These are phyloP conservation scores for Cyberlindnera euphorbiiphila DNA, from an alignment of 805 yeast species.

Conservation along the genomic window DNA sequence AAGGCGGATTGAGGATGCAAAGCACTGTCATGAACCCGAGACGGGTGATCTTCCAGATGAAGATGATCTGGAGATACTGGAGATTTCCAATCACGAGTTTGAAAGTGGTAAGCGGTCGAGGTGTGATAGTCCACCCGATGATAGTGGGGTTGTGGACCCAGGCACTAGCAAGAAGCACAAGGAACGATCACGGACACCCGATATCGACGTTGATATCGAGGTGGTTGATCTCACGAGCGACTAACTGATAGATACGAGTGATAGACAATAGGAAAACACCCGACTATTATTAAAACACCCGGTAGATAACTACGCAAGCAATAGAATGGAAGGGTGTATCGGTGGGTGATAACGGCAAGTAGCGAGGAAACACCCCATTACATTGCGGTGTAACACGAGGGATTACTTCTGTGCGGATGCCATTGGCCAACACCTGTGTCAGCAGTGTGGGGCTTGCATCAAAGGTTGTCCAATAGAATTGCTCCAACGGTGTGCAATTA, in stretches of 20 bases:
- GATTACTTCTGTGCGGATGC: slow-evolving; percentile 4
- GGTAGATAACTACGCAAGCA: no score
- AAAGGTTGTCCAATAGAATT: slow-evolving; percentile 10
- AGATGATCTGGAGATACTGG: slow-evolving; percentile 38
- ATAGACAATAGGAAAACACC: no score
- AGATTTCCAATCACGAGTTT: slow-evolving; percentile 6
- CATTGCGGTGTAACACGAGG: no score
- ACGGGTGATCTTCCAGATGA: slow-evolving; percentile 37
- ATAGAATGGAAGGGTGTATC: no score
- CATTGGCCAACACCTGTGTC: slow-evolving; percentile 10
- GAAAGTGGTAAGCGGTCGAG: slow-evolving; percentile 1
- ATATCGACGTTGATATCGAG: slow-evolving; percentile 1
- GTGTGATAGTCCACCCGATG: background rate
- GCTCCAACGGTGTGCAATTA: background rate
- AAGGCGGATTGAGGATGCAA: slow-evolving; percentile 48
- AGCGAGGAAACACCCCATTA: no score
- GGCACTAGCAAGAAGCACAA: background rate
- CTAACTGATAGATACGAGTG: no score
- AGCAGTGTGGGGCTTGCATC: slow-evolving; percentile 3
- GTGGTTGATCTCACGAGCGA: slow-evolving; percentile 13
- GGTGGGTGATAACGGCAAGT: no score
- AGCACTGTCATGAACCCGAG: slow-evolving; percentile 39
- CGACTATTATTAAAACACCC: no score
- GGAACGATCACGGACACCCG: background rate
- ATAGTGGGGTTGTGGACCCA: background rate